Percentiles rank a stretch among this genome's conserved stretches.
Conservation (phyloP, 768 basidiomycete species). For the Leccinum ochraceum region DNA sequence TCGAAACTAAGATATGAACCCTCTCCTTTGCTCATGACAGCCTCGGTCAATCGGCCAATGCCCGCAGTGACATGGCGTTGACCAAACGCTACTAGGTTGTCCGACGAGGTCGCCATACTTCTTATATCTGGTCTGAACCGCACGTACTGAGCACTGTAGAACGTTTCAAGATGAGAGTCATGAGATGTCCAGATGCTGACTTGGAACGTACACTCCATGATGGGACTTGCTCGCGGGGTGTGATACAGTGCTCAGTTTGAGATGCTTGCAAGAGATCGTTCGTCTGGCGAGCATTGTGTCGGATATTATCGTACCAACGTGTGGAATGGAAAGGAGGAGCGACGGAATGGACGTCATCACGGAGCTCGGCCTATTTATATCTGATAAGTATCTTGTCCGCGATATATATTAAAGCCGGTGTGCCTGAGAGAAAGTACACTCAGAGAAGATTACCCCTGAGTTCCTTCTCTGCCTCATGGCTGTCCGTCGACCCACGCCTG, state of each 20-base stretch:
- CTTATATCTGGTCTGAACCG: slow-evolving; percentile 8
- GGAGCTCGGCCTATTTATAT: neutral
- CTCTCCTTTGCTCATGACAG: slow-evolving; percentile 63
- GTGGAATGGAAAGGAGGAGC: neutral
- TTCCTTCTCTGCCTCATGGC: no score
- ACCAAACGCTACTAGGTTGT: slow-evolving; percentile 37
- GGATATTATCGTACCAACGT: neutral
- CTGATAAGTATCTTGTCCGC: neutral
- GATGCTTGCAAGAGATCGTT: slow-evolving; percentile 2
- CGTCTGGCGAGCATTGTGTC: slow-evolving; percentile 18
- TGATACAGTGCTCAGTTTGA: neutral
- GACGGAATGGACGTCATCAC: neutral
- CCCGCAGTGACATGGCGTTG: slow-evolving; percentile 48
- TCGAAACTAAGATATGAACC: slow-evolving; percentile 74
- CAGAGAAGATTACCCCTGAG: no score
- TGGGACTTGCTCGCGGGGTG: neutral
- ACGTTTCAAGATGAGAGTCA: neutral
- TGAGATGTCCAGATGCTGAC: neutral
- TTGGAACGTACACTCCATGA: slow-evolving; percentile 17
- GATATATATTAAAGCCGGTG: neutral
- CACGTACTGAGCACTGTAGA: neutral
- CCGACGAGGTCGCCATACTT: slow-evolving; percentile 24
- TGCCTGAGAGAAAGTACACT: no score
- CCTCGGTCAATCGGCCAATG: slow-evolving; percentile 45
- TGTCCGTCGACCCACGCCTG: neutral